phyloP scores from a whole-genome alignment of 257 asterid species.

The Jaltomata sinuosa region DNA sequence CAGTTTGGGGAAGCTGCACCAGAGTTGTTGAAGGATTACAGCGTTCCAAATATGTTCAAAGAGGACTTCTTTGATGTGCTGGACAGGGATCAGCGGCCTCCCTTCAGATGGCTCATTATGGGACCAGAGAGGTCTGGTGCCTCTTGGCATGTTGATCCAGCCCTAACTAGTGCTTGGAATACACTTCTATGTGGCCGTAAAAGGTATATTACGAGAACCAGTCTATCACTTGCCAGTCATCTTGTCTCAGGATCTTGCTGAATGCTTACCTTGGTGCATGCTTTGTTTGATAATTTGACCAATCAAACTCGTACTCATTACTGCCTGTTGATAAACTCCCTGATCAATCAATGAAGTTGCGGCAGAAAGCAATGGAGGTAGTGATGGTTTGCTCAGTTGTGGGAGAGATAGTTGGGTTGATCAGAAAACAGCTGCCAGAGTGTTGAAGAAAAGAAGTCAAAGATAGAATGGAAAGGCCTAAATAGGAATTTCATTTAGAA shows the following conservation, averaged over 20 bases:
- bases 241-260: not conserved
- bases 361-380: not conserved
- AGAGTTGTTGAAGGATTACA: conserved; percentile 66
- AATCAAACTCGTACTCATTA: not conserved
- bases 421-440: not conserved
- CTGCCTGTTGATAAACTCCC: not conserved
- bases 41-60: conserved; percentile 71
- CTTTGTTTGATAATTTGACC: not conserved
- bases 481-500: not conserved
- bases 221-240: not conserved
- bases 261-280: not conserved
- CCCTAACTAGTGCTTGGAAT: conserved; percentile 99
- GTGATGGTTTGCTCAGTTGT: not conserved
- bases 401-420: not conserved
- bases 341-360: not conserved
- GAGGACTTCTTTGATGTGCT: conserved; percentile 93
- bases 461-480: not conserved
- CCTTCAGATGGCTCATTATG: conserved; percentile 86
- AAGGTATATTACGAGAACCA: conserved; percentile 36
- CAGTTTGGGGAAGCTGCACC: conserved; percentile 93
- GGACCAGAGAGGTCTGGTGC: conserved; percentile 99
- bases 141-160: conserved; percentile 99
- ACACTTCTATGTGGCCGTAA: conserved; percentile 96
- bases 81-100: conserved; percentile 72
- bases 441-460: not conserved